These are phyloP conservation scores for Populus hybrid DNA, from an alignment of 441 rosid species.

Conservation along the genomic window DNA sequence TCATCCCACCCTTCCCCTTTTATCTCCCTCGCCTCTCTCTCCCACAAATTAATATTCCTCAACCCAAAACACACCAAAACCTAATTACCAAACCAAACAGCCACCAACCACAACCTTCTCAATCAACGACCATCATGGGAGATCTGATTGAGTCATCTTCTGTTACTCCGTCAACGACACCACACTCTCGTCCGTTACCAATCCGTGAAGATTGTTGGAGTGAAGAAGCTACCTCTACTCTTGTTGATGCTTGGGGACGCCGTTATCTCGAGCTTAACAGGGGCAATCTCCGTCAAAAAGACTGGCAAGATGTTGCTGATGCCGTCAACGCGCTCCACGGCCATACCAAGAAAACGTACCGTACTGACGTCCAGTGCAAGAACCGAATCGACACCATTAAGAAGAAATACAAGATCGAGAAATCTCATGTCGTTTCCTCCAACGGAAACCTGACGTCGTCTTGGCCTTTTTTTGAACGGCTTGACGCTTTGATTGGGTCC, in stretches of 20 bases:
- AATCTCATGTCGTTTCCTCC: slow-evolving; percentile 57
- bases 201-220: slow-evolving; percentile 97
- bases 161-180: slow-evolving; percentile 43
- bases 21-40: background rate
- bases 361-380: slow-evolving; percentile 96
- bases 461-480: slow-evolving; percentile 82
- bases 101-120: background rate
- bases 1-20: slow-evolving; percentile 10
- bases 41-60: background rate
- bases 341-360: slow-evolving; percentile 74
- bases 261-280: slow-evolving; percentile 78
- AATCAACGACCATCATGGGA: slow-evolving; percentile 35
- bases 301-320: slow-evolving; percentile 96
- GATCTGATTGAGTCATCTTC: slow-evolving; percentile 44
- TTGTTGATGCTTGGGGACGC: slow-evolving; percentile 86
- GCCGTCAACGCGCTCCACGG: slow-evolving; percentile 88
- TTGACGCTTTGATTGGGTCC: slow-evolving; percentile 71
- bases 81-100: background rate
- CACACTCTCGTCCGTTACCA: slow-evolving; percentile 61
- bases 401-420: slow-evolving; percentile 95
- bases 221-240: slow-evolving; percentile 92
- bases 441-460: slow-evolving; percentile 39
- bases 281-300: slow-evolving; percentile 92
- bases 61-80: background rate
- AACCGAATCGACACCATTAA: slow-evolving; percentile 94